Conservation (phyloP, 108 stramenopile species). For the Skeletonema potamos region DNA sequence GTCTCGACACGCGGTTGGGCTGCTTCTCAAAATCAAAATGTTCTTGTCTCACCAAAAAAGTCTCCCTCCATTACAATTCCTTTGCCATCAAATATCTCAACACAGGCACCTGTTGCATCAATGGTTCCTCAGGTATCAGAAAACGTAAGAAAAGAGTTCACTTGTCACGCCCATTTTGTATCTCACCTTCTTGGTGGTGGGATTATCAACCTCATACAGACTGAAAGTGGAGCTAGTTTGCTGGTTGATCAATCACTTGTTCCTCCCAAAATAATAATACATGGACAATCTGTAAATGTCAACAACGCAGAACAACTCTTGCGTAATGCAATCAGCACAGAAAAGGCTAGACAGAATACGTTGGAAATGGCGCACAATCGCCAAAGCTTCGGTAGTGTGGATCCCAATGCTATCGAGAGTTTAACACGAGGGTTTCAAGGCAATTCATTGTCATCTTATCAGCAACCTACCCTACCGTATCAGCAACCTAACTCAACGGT, state of each 20-base stretch:
- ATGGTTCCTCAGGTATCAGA: not conserved
- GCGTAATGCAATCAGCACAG: constrained; percentile 77
- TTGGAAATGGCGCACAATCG: not conserved
- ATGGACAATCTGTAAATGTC: constrained; percentile 62
- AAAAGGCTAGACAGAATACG: constrained; percentile 50
- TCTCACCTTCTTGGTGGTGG: constrained; percentile 86
- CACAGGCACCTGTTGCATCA: not conserved
- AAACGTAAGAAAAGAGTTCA: constrained; percentile 38
- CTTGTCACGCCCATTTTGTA: constrained; percentile 81
- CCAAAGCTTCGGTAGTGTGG: not conserved
- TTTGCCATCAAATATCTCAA: not conserved
- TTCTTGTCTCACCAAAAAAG: not conserved
- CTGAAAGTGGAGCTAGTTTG: constrained; percentile 78
- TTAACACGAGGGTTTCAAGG: constrained; percentile 8
- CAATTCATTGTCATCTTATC: not conserved
- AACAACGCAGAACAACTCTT: constrained; percentile 75
- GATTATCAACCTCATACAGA: constrained; percentile 88
- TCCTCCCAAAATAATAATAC: constrained; percentile 78
- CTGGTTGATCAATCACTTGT: constrained; percentile 83
- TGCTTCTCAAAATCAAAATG: constrained; percentile 6
- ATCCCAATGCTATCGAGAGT: not conserved
- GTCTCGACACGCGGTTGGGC: constrained; percentile 25
- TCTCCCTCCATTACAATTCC: not conserved
- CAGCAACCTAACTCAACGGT: not conserved
- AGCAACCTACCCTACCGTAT: not conserved